Base-by-base conservation (phyloP, 2,329 filamentous ascomycete genomes). In the Pleurostoma richardsiae region DNA sequence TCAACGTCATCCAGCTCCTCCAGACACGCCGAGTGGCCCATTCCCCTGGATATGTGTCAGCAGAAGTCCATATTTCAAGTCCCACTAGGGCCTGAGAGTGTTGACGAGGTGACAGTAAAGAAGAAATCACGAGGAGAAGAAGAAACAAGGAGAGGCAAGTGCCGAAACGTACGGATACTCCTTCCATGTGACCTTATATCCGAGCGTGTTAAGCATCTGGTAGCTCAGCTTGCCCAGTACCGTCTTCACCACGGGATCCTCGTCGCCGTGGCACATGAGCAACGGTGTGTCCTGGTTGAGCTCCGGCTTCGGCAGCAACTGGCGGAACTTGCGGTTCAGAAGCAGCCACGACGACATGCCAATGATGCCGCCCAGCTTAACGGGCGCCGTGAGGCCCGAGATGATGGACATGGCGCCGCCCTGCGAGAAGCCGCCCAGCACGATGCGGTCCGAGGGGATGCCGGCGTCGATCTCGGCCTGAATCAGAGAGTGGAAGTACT, bases 341-440 rank as follows among this genome's bases (percentile, higher is more conserved):
- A 90, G 75, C 55, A 96, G 69, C 67, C 95, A 97, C 57, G 82
- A 86, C 10, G 88, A 94, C 51, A 97, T 69, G 6, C 85, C 90
- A 52, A 96, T 85, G 53, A 97, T 87, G 52, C 91, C 92, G n/a
- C 83, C 92, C 11, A 97, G 73, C 68, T 89, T 90, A 56, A 80
- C 74, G 49, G 71, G 69, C 54, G 74, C 79, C 4, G 90, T 95
- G 39, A 95, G 69, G 4, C 89, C 91, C 0, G 87, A 76, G 59
- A 96, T 82, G 38, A 97, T 68, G 26, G 89, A 82, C 76, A 96
- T 90, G 47, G 90, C 90, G 44, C 89, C 92, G 49, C 92, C 92
- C 68, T 97, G 82, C 28, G 83, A 88, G 73, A 92, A 94, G 39
- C 88, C 88, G 31, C 88, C 92, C 5, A 97, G 70, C 19, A 97